phyloP scores from a whole-genome alignment of 768 basidiomycete species.

The Pisolithus marmoratus region DNA sequence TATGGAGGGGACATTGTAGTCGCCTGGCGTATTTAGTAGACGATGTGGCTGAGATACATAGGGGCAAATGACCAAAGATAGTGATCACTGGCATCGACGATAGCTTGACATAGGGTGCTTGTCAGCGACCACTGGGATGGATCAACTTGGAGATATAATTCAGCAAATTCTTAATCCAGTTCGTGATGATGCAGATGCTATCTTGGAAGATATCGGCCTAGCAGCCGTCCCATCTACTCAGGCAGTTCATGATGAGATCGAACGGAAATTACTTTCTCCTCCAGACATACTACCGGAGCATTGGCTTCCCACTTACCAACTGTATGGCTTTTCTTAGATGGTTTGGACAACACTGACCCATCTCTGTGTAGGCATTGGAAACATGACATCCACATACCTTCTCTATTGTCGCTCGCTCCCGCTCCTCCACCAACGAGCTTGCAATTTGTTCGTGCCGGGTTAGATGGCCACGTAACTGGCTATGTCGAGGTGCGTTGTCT shows the following conservation, averaged over 20 bases:
- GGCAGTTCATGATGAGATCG: constrained; percentile 62
- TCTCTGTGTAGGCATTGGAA: constrained; percentile 62
- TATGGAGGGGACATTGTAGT: no score
- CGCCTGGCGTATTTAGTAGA: no score
- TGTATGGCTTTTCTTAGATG: constrained; percentile 44
- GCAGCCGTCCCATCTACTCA: constrained; percentile 51
- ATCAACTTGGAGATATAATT: constrained; percentile 28
- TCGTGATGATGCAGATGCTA: constrained; percentile 30
- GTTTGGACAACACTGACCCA: constrained; percentile 7
- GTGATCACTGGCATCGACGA: no score
- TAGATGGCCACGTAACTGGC: constrained; percentile 76
- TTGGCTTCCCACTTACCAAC: constrained; percentile 78
- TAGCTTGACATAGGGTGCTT: no score
- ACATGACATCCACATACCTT: constrained; percentile 50
- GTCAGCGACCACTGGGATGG: constrained; percentile 5
- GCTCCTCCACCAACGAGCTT: constrained; percentile 72
- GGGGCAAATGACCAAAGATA: no score
- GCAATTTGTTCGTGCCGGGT: constrained; percentile 67
- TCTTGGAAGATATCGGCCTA: constrained; percentile 57
- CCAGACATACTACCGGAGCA: constrained; percentile 58
- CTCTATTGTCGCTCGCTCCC: constrained; percentile 58
- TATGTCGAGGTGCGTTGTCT: constrained; percentile 64
- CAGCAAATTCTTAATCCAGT: constrained; percentile 43
- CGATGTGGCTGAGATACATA: no score
- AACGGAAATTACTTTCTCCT: constrained; percentile 69